These are phyloP conservation scores for Bimuria novae-zelandiae DNA, from an alignment of 2,329 filamentous ascomycete species.

Conservation along the genomic window DNA sequence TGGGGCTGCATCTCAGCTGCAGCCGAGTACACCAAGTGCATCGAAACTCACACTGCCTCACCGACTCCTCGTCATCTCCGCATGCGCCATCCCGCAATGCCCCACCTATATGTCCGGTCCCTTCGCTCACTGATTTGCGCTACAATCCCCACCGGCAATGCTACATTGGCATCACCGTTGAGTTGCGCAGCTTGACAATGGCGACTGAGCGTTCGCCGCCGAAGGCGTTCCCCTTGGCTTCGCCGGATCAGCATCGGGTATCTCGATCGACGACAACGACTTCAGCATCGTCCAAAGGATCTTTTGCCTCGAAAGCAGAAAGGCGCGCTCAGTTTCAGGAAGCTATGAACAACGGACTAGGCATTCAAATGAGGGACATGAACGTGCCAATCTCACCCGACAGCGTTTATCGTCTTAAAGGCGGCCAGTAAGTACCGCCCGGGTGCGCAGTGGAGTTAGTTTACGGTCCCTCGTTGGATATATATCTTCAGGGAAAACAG, in stretches of 20 bases:
- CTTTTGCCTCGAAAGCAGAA: conserved; percentile 12
- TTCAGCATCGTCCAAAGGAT: conserved; percentile 23
- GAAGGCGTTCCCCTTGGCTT: conserved; percentile 20
- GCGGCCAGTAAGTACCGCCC: too few relatives aligned
- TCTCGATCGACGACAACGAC: too few relatives aligned
- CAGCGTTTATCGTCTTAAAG: conserved; percentile 24
- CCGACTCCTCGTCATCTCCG: conserved; percentile 5
- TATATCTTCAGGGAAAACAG: too few relatives aligned
- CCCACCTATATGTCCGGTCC: conserved; percentile 8
- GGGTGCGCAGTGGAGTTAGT: too few relatives aligned
- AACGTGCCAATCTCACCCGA: conserved; percentile 28
- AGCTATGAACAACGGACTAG: conserved; percentile 26
- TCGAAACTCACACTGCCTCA: conserved; percentile 11
- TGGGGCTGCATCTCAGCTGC: conserved; percentile 10
- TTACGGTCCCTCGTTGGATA: too few relatives aligned
- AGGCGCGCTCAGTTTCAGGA: conserved; percentile 24
- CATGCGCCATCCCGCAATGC: background rate
- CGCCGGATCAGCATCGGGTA: conserved; percentile 23
- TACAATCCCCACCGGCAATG: conserved; percentile 1
- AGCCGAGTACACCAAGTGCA: conserved; percentile 1
- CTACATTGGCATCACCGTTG: conserved; percentile 1
- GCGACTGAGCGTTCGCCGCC: background rate
- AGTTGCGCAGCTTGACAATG: conserved; percentile 1
- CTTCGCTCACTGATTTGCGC: conserved; percentile 2
- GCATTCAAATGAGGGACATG: conserved; percentile 33